A percentile compares a stretch with the other conserved stretches of the same genome.
Conservation (phyloP, 768 basidiomycete genomes). For the Glaciozyma martinii region DNA sequence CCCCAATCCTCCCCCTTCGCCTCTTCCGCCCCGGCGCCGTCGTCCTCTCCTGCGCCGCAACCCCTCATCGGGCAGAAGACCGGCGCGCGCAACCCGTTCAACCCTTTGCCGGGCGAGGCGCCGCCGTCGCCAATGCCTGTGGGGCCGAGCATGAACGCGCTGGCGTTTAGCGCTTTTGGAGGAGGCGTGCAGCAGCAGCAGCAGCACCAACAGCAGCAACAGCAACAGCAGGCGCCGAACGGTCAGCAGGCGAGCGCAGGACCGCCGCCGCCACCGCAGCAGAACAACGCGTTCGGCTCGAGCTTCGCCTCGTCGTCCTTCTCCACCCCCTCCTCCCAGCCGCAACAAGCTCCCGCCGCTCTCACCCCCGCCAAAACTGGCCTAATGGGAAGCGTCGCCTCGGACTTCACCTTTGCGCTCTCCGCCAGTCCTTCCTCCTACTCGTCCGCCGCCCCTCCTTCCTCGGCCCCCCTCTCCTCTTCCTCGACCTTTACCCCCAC, state of each 20-base stretch:
- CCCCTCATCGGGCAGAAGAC: slow-evolving; percentile 75
- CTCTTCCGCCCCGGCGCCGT: slow-evolving; percentile 34
- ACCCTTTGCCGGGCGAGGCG: slow-evolving; percentile 50
- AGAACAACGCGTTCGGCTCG: slow-evolving; percentile 20
- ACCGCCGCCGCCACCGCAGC: not conserved
- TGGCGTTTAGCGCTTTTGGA: slow-evolving; percentile 50
- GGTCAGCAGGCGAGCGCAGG: not conserved
- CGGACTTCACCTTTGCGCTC: slow-evolving; percentile 23
- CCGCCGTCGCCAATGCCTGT: slow-evolving; percentile 52
- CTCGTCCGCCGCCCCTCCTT: not conserved
- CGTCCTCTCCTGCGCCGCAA: slow-evolving; percentile 49
- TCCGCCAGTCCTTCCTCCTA: slow-evolving; percentile 1
- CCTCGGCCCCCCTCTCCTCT: not conserved
- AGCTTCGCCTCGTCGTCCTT: slow-evolving; percentile 6
- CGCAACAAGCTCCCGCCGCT: slow-evolving; percentile 34
- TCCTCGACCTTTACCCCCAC: not conserved
- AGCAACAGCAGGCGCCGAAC: slow-evolving; percentile 14
- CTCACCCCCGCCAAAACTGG: slow-evolving; percentile 34
- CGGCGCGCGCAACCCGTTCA: slow-evolving; percentile 92
- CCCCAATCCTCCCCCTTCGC: slow-evolving; percentile 4
- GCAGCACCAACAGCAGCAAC: slow-evolving; percentile 17
- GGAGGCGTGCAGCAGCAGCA: slow-evolving; percentile 16
- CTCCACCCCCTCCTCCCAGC: slow-evolving; percentile 24
- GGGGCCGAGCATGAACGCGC: slow-evolving; percentile 69
- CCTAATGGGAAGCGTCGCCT: slow-evolving; percentile 26